Percentiles rank a stretch among this genome's conserved stretches.
phyloP scores from a whole-genome alignment of 768 basidiomycete species.

The Xerocomus potaroensis region DNA sequence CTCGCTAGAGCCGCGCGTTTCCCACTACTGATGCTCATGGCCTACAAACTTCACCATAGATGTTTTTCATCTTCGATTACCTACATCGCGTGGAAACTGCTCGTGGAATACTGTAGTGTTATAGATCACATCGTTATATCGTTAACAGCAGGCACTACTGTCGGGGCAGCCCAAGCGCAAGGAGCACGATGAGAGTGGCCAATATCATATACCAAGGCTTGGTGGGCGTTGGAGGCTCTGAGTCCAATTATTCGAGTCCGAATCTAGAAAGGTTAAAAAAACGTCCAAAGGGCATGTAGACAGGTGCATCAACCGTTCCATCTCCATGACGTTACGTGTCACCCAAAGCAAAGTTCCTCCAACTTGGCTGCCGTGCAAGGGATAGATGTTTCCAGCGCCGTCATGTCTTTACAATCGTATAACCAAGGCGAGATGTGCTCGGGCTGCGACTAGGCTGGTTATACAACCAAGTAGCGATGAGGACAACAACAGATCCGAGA shows the following conservation, averaged over 20 bases:
- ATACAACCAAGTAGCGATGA: constrained; percentile 89
- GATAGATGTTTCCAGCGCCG: constrained; percentile 1
- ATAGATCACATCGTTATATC: constrained; percentile 27
- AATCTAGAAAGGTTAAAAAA: constrained; percentile 23
- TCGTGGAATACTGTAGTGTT: constrained; percentile 22
- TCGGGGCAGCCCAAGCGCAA: constrained; percentile 6
- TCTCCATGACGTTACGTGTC: no score
- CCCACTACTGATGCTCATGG: background rate
- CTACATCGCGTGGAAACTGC: constrained; percentile 5
- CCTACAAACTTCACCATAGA: background rate
- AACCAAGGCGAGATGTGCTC: constrained; percentile 27
- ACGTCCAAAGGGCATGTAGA: constrained; percentile 20
- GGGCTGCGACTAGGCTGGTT: constrained; percentile 55
- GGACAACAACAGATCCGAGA: constrained; percentile 77
- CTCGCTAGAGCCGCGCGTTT: background rate
- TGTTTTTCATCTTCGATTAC: constrained; percentile 8
- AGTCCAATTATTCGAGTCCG: constrained; percentile 24
- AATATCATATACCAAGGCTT: constrained; percentile 20
- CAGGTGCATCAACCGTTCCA: constrained; percentile 19
- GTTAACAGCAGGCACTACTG: constrained; percentile 13
- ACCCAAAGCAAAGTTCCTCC: background rate
- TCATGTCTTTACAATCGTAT: constrained; percentile 25
- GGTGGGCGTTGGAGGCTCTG: constrained; percentile 11
- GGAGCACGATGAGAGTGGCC: constrained; percentile 9
- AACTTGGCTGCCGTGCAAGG: background rate